phyloP scores from a whole-genome alignment of 129 eudicot species.

The Lonicera japonica region DNA sequence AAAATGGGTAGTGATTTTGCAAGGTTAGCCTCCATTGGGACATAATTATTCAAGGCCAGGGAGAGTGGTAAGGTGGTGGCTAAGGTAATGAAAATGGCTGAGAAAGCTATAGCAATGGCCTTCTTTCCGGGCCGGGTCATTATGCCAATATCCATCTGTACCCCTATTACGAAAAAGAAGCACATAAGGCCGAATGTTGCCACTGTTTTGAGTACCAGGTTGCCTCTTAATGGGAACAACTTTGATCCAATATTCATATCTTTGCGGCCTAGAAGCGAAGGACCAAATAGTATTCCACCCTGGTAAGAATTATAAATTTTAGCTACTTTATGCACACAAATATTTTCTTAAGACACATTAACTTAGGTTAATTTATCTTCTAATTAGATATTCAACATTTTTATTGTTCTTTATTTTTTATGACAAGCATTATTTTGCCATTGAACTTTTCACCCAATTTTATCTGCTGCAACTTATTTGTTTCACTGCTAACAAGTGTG shows the following conservation, averaged over 20 bases:
- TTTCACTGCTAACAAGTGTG: too few species aligned
- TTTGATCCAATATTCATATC: neutral
- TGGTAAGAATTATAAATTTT: neutral
- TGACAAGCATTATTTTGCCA: too few species aligned
- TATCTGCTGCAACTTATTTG: too few species aligned
- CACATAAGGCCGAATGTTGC: conserved; percentile 34
- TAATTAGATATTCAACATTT: too few species aligned
- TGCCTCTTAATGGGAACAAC: conserved; percentile 31
- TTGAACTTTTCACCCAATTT: too few species aligned
- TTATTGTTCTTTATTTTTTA: too few species aligned
- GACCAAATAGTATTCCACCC: conserved; percentile 44
- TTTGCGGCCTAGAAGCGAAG: conserved; percentile 28
- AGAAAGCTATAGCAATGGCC: conserved; percentile 14
- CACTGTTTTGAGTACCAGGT: conserved; percentile 15
- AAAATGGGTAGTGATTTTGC: conserved; percentile 12
- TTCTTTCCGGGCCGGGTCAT: conserved; percentile 25
- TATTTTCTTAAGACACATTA: too few species aligned
- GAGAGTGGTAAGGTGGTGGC: neutral
- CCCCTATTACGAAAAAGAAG: conserved; percentile 32
- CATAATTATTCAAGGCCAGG: neutral
- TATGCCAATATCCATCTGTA: conserved; percentile 18
- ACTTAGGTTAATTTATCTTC: too few species aligned
- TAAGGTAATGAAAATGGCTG: conserved; percentile 9
- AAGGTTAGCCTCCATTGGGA: conserved; percentile 22
- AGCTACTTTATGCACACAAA: neutral